A percentile compares a stretch with the other conserved stretches of the same genome.
Conservation (phyloP, 2,329 filamentous ascomycete genomes). For the Sarocladiaceae sp. region DNA sequence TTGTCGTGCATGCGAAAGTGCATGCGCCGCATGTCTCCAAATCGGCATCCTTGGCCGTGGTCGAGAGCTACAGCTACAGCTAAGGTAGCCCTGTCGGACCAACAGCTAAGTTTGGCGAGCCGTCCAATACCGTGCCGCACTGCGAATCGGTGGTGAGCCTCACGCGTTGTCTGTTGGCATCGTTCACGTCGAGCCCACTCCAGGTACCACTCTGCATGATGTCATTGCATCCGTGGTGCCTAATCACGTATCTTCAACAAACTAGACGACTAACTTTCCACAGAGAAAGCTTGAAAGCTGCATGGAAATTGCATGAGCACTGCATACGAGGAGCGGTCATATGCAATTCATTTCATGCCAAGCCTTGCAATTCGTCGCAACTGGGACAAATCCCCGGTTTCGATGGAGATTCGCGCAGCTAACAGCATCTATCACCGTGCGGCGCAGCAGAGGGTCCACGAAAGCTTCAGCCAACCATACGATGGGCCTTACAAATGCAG, state of each 20-base stretch:
- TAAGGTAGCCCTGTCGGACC: background rate
- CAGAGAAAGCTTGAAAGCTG: no score
- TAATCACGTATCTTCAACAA: background rate
- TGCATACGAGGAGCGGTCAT: no score
- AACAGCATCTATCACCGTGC: background rate
- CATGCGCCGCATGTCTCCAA: no score
- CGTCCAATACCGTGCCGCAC: background rate
- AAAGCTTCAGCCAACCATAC: background rate
- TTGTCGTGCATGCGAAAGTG: background rate
- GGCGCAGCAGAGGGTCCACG: background rate
- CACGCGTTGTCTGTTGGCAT: background rate
- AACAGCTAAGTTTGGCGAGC: background rate
- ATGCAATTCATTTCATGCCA: no score
- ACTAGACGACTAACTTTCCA: no score
- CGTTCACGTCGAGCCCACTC: background rate
- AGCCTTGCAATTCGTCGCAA: no score
- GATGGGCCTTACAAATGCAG: background rate
- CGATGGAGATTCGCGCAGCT: background rate
- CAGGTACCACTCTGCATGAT: background rate
- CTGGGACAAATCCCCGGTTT: no score
- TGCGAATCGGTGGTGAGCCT: background rate
- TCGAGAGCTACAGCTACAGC: no score
- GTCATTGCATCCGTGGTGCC: no score
- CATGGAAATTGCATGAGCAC: no score
- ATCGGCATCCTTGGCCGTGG: no score